Conservation (phyloP, 2,329 filamentous ascomycete species). For the Blastomyces gilchristii region DNA sequence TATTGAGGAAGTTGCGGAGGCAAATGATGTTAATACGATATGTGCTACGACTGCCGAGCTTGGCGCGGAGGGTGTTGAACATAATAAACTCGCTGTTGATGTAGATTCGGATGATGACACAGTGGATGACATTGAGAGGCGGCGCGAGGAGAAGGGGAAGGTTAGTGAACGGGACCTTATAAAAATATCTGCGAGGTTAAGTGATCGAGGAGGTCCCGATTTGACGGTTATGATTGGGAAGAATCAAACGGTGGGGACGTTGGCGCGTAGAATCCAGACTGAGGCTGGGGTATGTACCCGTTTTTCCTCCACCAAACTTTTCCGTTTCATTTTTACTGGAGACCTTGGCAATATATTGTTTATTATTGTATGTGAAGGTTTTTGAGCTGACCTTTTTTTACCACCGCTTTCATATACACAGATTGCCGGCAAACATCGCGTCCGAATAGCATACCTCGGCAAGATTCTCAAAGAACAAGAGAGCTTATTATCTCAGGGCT, state of each 20-base stretch:
- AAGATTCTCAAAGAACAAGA: constrained; percentile 62
- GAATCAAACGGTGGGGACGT: constrained; percentile 52
- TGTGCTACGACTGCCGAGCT: constrained; percentile 12
- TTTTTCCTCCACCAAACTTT: neutral
- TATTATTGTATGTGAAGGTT: neutral
- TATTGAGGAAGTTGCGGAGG: constrained; percentile 15
- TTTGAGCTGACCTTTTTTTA: constrained; percentile 8
- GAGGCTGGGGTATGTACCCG: constrained; percentile 49
- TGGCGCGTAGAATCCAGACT: constrained; percentile 54
- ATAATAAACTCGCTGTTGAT: constrained; percentile 28
- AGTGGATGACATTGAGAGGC: constrained; percentile 30
- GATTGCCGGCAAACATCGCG: constrained; percentile 49
- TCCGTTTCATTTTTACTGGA: neutral
- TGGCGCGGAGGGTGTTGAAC: constrained; percentile 22
- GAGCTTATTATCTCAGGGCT: constrained; percentile 59
- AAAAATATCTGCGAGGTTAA: constrained; percentile 52
- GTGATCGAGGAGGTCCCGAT: constrained; percentile 54
- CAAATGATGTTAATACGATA: constrained; percentile 11
- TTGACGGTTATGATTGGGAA: constrained; percentile 49
- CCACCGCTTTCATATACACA: constrained; percentile 22
- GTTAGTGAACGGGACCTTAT: constrained; percentile 47
- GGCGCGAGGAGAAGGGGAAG: constrained; percentile 52
- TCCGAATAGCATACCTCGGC: constrained; percentile 72
- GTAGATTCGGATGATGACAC: constrained; percentile 34
- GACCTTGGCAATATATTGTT: neutral